These are phyloP conservation scores for Calonectria hongkongensis DNA, from an alignment of 2,329 filamentous ascomycete species.

Conservation along the genomic window DNA sequence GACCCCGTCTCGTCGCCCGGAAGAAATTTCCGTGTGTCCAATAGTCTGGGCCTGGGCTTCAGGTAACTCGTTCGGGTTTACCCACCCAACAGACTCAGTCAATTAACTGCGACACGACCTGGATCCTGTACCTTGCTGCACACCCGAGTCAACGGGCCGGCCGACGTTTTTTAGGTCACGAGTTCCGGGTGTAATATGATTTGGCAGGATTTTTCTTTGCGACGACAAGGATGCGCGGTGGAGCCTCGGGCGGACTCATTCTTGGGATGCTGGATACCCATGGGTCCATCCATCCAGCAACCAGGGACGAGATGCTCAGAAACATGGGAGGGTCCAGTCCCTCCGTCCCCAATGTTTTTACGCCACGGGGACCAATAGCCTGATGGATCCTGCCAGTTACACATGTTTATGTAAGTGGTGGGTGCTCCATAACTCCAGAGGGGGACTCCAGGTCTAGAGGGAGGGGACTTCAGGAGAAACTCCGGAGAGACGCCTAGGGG, in stretches of 20 bases:
- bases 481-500: slow-evolving; percentile 23
- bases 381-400: slow-evolving; percentile 11
- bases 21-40: slow-evolving; percentile 21
- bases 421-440: slow-evolving; percentile 9
- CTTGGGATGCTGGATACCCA: slow-evolving; percentile 25
- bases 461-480: background rate
- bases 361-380: slow-evolving; percentile 21
- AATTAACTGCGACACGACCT: slow-evolving; percentile 23
- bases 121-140: slow-evolving; percentile 26
- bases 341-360: slow-evolving; percentile 14
- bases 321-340: slow-evolving; percentile 6
- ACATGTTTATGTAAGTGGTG: slow-evolving; percentile 25
- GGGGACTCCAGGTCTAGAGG: background rate
- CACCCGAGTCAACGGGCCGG: slow-evolving; percentile 32
- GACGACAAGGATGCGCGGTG: slow-evolving; percentile 19
- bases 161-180: slow-evolving; percentile 34
- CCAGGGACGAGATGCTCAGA: slow-evolving; percentile 20
- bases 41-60: slow-evolving; percentile 19
- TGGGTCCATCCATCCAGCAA: slow-evolving; percentile 13
- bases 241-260: slow-evolving; percentile 36
- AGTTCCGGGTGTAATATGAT: slow-evolving; percentile 23
- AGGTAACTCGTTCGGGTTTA: slow-evolving; percentile 19
- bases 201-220: slow-evolving; percentile 16
- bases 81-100: slow-evolving; percentile 23
- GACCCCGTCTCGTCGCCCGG: slow-evolving; percentile 1